phyloP scores from a whole-genome alignment of 129 eudicot species.

The Helichrysum umbraculigerum region DNA sequence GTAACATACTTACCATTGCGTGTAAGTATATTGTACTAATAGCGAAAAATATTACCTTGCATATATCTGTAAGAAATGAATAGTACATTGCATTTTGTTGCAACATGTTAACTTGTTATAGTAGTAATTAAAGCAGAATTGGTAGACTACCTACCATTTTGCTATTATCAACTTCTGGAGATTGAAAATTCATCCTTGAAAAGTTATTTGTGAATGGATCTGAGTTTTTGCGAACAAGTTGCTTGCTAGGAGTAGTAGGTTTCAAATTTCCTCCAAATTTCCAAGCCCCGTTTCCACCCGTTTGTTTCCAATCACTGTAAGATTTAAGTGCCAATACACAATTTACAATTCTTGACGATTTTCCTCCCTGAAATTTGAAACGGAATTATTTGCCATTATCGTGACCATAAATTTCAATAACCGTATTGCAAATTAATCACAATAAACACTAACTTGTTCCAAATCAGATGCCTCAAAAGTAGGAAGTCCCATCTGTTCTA shows the following conservation, averaged over 20 bases:
- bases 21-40: background rate
- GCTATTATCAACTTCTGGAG: slow-evolving; percentile 48
- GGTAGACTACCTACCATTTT: slow-evolving; percentile 47
- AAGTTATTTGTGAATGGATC: slow-evolving; percentile 81
- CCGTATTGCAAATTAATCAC: background rate
- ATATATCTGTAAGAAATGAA: background rate
- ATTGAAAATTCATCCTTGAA: slow-evolving; percentile 53
- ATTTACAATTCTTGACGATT: slow-evolving; percentile 77
- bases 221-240: slow-evolving; percentile 74
- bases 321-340: slow-evolving; percentile 88
- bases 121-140: background rate
- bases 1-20: background rate
- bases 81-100: background rate
- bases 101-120: background rate
- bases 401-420: background rate
- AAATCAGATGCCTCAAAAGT: slow-evolving; percentile 94
- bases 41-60: too few species aligned
- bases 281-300: slow-evolving; percentile 83
- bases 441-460: slow-evolving; percentile 62
- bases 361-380: slow-evolving; percentile 69
- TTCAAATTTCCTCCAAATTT: slow-evolving; percentile 85
- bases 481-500: slow-evolving; percentile 78
- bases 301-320: slow-evolving; percentile 75
- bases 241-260: slow-evolving; percentile 51
- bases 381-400: background rate